These are phyloP conservation scores for Suillus subalutaceus DNA, from an alignment of 768 basidiomycete species.

Conservation along the genomic window DNA sequence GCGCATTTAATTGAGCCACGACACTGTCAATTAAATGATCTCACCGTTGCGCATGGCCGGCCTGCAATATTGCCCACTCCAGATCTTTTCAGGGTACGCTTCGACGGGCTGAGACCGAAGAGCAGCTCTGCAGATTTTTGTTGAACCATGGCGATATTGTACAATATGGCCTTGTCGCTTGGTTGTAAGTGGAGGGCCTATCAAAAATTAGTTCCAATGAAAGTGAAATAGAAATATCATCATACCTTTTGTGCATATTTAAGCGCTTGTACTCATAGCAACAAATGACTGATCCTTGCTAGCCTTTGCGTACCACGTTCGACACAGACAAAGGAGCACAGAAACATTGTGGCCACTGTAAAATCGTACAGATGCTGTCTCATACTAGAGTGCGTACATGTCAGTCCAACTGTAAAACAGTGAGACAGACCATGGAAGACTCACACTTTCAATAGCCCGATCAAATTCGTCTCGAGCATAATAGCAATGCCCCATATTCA, in stretches of 20 bases:
- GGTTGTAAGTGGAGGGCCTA: conserved; percentile 88
- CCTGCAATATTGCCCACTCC: conserved; percentile 75
- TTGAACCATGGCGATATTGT: conserved; percentile 98
- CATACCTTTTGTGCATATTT: conserved; percentile 77
- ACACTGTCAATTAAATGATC: conserved; percentile 17
- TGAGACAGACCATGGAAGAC: conserved; percentile 26
- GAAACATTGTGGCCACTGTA: conserved; percentile 75
- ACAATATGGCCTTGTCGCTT: conserved; percentile 85
- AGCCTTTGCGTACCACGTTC: conserved; percentile 94
- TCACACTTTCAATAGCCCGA: conserved; percentile 91
- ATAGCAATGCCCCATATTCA: conserved; percentile 97
- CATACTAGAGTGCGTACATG: conserved; percentile 61
- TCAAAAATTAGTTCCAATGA: conserved; percentile 9
- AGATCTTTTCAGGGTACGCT: conserved; percentile 84
- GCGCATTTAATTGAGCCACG: conserved; percentile 3
- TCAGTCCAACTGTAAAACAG: neutral
- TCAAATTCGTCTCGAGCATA: conserved; percentile 94
- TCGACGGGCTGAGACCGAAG: conserved; percentile 68
- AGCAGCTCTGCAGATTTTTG: conserved; percentile 95
- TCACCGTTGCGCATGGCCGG: conserved; percentile 84
- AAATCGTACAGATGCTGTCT: conserved; percentile 83
- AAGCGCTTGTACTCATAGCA: conserved; percentile 84
- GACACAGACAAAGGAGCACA: conserved; percentile 81
- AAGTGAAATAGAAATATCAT: conserved; percentile 18
- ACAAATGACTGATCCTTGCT: conserved; percentile 83